Base-by-base conservation (phyloP, 352 stramenopile genomes). In the Phytophthora palmivora region DNA sequence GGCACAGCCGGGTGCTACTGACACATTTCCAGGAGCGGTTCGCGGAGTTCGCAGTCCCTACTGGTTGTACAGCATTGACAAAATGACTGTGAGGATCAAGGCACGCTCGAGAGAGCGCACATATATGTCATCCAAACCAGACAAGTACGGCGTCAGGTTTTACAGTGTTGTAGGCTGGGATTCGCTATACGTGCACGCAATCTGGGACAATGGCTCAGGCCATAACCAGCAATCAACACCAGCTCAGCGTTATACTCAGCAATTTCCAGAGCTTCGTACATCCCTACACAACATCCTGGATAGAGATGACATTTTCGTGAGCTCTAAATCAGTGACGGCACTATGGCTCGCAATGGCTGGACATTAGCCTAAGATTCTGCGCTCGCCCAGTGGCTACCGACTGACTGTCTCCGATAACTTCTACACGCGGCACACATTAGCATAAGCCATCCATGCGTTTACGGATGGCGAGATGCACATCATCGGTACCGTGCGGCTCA, bases 91-190 rank as follows among this genome's bases (percentile, higher is more conserved):
- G 0, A 14, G 18, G 4, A 60, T 28, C 0, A 60, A 60, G 19
- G 52, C 52, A n/a, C 6, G 41, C 2, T 37, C 39, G 8, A 18
- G 10, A 19, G 41, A 41, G n/a, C 0, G 34, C 14, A 36, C 52
- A 14, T 60, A 38, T 14, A 37, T 60, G 10, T 41, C 52, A 18
- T 50, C 43, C 8, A 51, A 60, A 33, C 41, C 52, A 4, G 53
- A 62, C n/a, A 62, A 54, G 16, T 62, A 53, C 11, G 53, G 7
- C 3, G 14, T 62, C 12, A 32, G 42, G 10, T 54, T 62, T 28
- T 62, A 62, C 24, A 42, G 33, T 28, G 53, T 62, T 2, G 53
- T 62, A 1, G 43, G 41, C 6, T 54, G 53, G 33, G n/a, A 39
- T 22, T 37, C 53, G 1, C 4, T 62, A 4, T 54, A 62, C 7